A percentile compares a stretch with the other conserved stretches of the same genome.
Evolutionary conservation across 2,329 filamentous ascomycete genomes (phyloP).

Genomic region (Xylaria sp.): DNA sequence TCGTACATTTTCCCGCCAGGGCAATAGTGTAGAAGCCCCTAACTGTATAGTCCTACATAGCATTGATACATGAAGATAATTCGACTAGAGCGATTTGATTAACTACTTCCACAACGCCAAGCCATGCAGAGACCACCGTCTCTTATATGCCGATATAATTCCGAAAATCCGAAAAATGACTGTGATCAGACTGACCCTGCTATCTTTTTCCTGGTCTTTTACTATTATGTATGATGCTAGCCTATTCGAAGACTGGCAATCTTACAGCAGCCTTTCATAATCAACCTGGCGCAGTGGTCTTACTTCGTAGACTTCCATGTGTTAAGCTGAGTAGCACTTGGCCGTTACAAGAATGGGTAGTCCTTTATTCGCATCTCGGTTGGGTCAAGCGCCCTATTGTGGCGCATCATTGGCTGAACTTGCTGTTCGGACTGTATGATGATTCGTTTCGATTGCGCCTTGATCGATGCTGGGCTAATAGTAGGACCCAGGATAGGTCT

Average conservation of each 20-base stretch:
- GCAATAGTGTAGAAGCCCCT: background rate
- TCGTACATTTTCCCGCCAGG: background rate
- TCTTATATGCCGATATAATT: conserved; percentile 21
- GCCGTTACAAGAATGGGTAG: background rate
- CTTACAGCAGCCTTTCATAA: background rate
- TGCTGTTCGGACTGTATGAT: background rate
- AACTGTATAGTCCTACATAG: conserved; percentile 29
- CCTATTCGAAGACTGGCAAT: background rate
- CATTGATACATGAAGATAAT: conserved; percentile 22
- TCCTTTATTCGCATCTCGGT: background rate
- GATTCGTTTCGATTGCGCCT: background rate
- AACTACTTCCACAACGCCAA: conserved; percentile 32
- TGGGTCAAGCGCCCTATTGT: background rate
- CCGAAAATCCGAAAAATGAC: conserved; percentile 20
- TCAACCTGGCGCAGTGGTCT: background rate
- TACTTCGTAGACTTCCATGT: background rate
- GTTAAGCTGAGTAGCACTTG: background rate
- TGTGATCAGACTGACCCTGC: conserved; percentile 1
- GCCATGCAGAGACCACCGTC: conserved; percentile 27
- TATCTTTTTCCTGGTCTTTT: conserved; percentile 5
- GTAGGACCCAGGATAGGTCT: conserved; percentile 35
- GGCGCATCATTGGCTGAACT: background rate
- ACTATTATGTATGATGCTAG: background rate
- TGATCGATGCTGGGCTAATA: conserved; percentile 19
- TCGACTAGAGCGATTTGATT: conserved; percentile 9